phyloP scores from a whole-genome alignment of 768 basidiomycete species.

The Amanita thiersii region DNA sequence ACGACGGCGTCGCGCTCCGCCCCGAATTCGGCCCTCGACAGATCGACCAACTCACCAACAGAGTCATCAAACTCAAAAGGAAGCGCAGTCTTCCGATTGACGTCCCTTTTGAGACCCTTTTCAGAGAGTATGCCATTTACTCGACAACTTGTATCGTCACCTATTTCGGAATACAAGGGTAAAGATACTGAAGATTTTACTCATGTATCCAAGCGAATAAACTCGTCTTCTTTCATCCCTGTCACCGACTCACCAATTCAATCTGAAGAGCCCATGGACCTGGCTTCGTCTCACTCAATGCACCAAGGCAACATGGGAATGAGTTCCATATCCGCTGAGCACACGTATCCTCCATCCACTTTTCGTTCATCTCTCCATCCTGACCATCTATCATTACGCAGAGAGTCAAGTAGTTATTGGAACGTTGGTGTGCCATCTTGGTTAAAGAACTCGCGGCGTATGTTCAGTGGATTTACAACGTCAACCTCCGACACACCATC shows the following conservation, averaged over 20 bases:
- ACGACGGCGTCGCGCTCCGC: conserved; percentile 44
- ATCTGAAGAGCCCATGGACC: conserved; percentile 6
- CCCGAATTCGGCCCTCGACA: conserved; percentile 26
- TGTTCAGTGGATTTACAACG: conserved; percentile 22
- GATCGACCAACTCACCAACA: conserved; percentile 28
- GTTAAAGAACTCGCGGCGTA: conserved; percentile 45
- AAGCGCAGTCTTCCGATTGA: conserved; percentile 50
- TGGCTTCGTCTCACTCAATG: conserved; percentile 5
- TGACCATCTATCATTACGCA: conserved; percentile 40
- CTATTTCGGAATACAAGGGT: conserved; percentile 22
- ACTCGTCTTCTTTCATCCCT: conserved; percentile 50
- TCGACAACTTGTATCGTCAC: conserved; percentile 15
- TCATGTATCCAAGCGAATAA: conserved; percentile 51
- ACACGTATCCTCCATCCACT: conserved; percentile 79
- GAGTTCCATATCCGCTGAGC: conserved; percentile 28
- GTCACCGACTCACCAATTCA: conserved; percentile 37
- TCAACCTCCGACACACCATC: conserved; percentile 19
- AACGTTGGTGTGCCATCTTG: conserved; percentile 65
- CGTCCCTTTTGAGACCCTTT: conserved; percentile 61
- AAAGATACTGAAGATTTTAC: conserved; percentile 54
- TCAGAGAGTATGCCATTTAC: conserved; percentile 36
- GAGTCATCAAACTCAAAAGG: conserved; percentile 23
- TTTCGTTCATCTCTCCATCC: conserved; percentile 37
- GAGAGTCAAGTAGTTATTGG: conserved; percentile 46
- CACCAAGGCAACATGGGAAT: conserved; percentile 11